A percentile compares a stretch with the other conserved stretches of the same genome.
phyloP scores from a whole-genome alignment of 2,329 filamentous ascomycete genomes.

The Trichophyton simii region DNA sequence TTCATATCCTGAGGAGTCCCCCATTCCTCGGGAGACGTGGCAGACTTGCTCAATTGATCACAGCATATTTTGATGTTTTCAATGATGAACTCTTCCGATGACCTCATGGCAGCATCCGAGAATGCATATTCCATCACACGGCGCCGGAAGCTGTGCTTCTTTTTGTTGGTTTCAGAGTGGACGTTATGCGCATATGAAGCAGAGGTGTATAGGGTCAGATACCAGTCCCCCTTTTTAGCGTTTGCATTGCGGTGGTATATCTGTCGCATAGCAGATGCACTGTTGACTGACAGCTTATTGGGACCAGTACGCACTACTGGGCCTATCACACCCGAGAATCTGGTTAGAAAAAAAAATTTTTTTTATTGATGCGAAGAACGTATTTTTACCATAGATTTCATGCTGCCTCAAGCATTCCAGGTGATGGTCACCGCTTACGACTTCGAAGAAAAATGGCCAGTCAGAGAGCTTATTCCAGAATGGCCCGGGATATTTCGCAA shows the following conservation, averaged over 20 bases:
- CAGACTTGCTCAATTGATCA: constrained; percentile 6
- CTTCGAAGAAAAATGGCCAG: constrained; percentile 7
- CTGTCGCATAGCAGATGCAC: constrained; percentile 51
- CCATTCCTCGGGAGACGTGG: constrained; percentile 13
- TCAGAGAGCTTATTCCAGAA: constrained; percentile 9
- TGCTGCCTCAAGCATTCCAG: constrained; percentile 11
- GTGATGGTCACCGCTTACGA: constrained; percentile 11
- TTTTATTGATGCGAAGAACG: background rate
- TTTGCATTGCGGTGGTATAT: constrained; percentile 29
- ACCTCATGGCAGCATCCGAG: constrained; percentile 17
- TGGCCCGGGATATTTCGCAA: constrained; percentile 14
- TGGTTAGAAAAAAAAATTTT: background rate
- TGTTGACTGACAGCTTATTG: constrained; percentile 67
- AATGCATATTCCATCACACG: constrained; percentile 19
- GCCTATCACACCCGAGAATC: constrained; percentile 3
- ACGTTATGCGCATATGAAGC: constrained; percentile 8
- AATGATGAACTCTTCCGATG: constrained; percentile 10
- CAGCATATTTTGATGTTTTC: constrained; percentile 10
- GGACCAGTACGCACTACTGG: constrained; percentile 65
- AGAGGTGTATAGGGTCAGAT: constrained; percentile 30
- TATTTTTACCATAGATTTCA: constrained; percentile 24
- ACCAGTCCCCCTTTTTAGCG: constrained; percentile 19
- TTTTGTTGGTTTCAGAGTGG: constrained; percentile 12
- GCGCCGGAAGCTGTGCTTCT: constrained; percentile 15
- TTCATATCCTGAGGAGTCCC: constrained; percentile 15